Percentiles rank a stretch among this genome's conserved stretches.
These are phyloP conservation scores for Penicillium macrosclerotiorum DNA, from an alignment of 495 filamentous ascomycete species.

Conservation along the genomic window DNA sequence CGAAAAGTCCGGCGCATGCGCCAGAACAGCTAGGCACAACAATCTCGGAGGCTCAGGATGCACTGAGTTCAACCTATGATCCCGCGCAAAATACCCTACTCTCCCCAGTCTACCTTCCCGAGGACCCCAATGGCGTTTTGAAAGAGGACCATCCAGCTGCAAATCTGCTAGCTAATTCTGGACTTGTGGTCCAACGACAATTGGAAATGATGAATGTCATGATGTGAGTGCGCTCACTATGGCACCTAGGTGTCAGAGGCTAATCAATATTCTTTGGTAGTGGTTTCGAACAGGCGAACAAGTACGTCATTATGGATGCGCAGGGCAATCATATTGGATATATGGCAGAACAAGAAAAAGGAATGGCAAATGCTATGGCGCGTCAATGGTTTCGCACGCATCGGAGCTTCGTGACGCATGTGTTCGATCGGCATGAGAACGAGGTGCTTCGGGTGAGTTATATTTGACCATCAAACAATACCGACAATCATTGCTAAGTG, in stretches of 20 bases:
- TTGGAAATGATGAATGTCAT: slow-evolving; percentile 71
- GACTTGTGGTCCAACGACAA: slow-evolving; percentile 63
- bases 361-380: slow-evolving; percentile 55
- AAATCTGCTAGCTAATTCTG: slow-evolving; percentile 57
- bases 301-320: slow-evolving; percentile 71
- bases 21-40: slow-evolving; percentile 7
- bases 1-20: slow-evolving; percentile 8
- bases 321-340: slow-evolving; percentile 66
- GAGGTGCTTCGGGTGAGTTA: slow-evolving; percentile 60
- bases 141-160: slow-evolving; percentile 60
- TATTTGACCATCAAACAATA: too few relatives aligned
- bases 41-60: slow-evolving; percentile 11
- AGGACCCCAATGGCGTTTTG: slow-evolving; percentile 61
- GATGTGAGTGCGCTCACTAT: slow-evolving; percentile 37
- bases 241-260: background rate
- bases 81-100: slow-evolving; percentile 48
- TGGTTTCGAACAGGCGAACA: slow-evolving; percentile 72
- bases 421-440: slow-evolving; percentile 63
- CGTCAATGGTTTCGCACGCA: slow-evolving; percentile 66
- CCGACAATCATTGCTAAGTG: background rate
- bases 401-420: slow-evolving; percentile 66
- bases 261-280: slow-evolving; percentile 20
- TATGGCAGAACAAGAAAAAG: slow-evolving; percentile 65
- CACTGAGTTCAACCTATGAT: slow-evolving; percentile 29
- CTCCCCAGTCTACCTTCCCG: slow-evolving; percentile 56